These are phyloP conservation scores for Earliella scabrosa DNA, from an alignment of 1,284 basidiomycete genomes.

Conservation along the genomic window DNA sequence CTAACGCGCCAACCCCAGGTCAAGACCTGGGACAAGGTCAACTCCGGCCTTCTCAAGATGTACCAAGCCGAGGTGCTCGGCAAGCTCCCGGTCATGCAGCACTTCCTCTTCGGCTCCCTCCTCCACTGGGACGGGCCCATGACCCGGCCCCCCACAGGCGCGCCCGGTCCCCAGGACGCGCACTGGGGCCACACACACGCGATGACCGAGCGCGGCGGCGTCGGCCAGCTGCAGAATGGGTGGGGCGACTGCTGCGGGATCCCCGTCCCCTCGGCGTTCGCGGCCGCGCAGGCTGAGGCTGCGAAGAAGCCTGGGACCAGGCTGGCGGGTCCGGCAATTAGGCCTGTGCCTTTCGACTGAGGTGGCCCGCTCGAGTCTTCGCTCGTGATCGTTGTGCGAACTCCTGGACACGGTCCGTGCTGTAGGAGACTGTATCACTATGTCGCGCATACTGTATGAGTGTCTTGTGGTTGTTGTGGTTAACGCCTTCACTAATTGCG, in stretches of 20 bases:
- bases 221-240: slow-evolving; percentile 53
- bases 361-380: not conserved
- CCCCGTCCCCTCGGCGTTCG: slow-evolving; percentile 84
- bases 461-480: no score
- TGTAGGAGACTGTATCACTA: not conserved
- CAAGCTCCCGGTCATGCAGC: slow-evolving; percentile 86
- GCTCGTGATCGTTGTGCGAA: not conserved
- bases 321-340: slow-evolving; percentile 64
- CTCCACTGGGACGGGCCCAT: slow-evolving; percentile 73
- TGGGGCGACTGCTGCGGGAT: slow-evolving; percentile 99
- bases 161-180: slow-evolving; percentile 47
- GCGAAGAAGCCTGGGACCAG: slow-evolving; percentile 43
- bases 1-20: slow-evolving; percentile 67
- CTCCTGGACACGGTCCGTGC: no score
- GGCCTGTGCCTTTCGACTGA: slow-evolving; percentile 86
- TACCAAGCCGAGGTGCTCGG: slow-evolving; percentile 93
- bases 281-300: slow-evolving; percentile 63
- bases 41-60: slow-evolving; percentile 99
- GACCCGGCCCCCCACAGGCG: slow-evolving; percentile 41
- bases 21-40: slow-evolving; percentile 97
- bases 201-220: slow-evolving; percentile 53
- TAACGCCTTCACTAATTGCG: no score
- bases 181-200: slow-evolving; percentile 64
- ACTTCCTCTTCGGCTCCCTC: slow-evolving; percentile 88
- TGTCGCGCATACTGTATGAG: not conserved